Evolutionary conservation across 192 early-diverging fungal species (phyloP), one percentile per base, ranked within the genome.

Genomic region (Rhizoclosmatium globosum): DNA sequence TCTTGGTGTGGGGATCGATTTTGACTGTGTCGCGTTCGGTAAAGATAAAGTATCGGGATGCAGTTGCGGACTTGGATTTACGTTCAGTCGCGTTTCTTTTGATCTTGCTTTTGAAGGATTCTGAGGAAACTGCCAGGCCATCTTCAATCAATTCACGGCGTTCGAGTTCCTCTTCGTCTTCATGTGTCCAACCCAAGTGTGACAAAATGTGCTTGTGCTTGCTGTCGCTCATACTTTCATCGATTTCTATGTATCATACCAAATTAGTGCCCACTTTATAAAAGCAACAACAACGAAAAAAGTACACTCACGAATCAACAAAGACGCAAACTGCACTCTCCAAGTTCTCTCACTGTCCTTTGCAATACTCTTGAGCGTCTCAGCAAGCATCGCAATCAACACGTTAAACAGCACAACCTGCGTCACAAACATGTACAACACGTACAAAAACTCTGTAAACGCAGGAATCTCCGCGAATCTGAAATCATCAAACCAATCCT

Each of bases 331-430:
- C 45, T 68, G 61, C 2, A 79, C 58, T 43, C 71, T 68, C 78
- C 78, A 79, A 19, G 13, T 7, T 23, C 62, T n/a, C 68, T 65
- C 47, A 17, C 70, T 44, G n/a, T 79, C 78, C 23, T 3, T 11
- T 6, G 73, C 73, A 31, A 74, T 56, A 43, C 6, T 17, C 23
- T 47, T 60, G 7, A 79, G 53, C 0, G 78, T 79, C 23, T 73
- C 67, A 64, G 64, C 71, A 6, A 79, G 62, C 70, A 65, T 74
- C 6, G 78, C 78, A 65, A 79, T 79, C 48, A 79, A 66, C 21
- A 79, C 78, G 43, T 79, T 79, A 31, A 79, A 46, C 2, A 79
- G 71, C 9, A 79, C 58, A 57, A 79, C 21, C 7, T 39, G 15
- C n/a, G 62, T 59, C 42, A 69, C 48, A 45, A 79, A 64, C 4